A percentile compares a stretch with the other conserved stretches of the same genome.
These are phyloP conservation scores for Trichoderma harzianum DNA, from an alignment of 2,329 filamentous ascomycete genomes.

Conservation along the genomic window DNA sequence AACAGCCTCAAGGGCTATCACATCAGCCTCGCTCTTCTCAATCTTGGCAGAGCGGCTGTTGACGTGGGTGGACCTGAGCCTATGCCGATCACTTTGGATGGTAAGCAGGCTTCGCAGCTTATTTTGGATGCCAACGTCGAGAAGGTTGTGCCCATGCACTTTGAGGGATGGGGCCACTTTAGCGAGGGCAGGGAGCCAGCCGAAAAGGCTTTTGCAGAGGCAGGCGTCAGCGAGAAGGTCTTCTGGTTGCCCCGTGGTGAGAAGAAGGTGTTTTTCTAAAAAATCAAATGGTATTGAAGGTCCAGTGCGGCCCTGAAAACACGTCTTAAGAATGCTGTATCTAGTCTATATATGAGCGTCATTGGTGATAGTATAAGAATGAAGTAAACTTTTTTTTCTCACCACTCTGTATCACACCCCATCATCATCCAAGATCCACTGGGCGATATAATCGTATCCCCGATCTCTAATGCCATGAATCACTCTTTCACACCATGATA, in stretches of 20 bases:
- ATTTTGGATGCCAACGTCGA: constrained; percentile 40
- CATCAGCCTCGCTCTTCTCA: constrained; percentile 39
- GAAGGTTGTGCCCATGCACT: constrained; percentile 45
- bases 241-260: constrained; percentile 33
- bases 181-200: constrained; percentile 31
- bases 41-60: constrained; percentile 37
- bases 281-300: neutral
- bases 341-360: neutral
- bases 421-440: constrained; percentile 5
- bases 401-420: neutral
- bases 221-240: constrained; percentile 34
- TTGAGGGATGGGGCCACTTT: constrained; percentile 45
- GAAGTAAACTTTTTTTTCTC: neutral
- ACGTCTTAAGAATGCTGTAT: neutral
- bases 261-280: constrained; percentile 12
- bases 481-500: constrained; percentile 7
- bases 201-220: constrained; percentile 30
- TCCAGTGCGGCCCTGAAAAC: neutral
- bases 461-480: constrained; percentile 1
- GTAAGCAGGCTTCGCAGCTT: constrained; percentile 38
- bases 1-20: constrained; percentile 36
- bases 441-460: constrained; percentile 13
- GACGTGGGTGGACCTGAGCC: constrained; percentile 24
- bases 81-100: constrained; percentile 44
- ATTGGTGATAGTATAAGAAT: neutral